Evolutionary conservation across 306 rosid genomes (phyloP).

Genomic region (Lotus japonicus): DNA sequence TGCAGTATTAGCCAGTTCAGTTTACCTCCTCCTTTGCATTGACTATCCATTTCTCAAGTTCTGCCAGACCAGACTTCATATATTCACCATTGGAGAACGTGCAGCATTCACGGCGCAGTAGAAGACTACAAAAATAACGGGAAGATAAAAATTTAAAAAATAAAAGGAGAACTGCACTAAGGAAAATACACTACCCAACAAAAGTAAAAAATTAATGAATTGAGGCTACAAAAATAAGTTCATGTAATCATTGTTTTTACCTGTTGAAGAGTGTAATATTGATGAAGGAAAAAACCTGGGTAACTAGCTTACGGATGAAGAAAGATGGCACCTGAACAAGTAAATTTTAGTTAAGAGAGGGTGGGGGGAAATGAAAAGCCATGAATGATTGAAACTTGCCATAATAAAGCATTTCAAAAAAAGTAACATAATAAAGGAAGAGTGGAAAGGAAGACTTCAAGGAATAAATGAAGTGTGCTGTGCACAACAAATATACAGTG

Average conservation of each 20-base stretch:
- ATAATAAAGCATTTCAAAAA: background rate
- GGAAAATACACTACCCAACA: conserved; percentile 8
- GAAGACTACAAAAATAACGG: conserved; percentile 47
- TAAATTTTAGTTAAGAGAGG: conserved; percentile 24
- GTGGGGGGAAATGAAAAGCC: background rate
- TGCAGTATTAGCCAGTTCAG: background rate
- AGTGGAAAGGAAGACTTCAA: no score
- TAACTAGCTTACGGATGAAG: conserved; percentile 87
- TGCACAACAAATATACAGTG: no score
- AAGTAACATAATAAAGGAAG: no score
- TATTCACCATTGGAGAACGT: conserved; percentile 97
- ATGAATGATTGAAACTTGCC: background rate
- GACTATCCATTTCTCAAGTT: conserved; percentile 91
- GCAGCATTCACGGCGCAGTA: conserved; percentile 94
- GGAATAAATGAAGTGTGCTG: no score
- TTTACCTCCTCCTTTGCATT: conserved; percentile 75
- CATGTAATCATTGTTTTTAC: conserved; percentile 32
- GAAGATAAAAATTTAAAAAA: background rate
- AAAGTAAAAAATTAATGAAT: background rate
- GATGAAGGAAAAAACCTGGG: conserved; percentile 95
- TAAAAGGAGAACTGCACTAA: background rate
- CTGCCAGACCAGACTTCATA: conserved; percentile 93
- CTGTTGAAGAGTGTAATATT: conserved; percentile 95
- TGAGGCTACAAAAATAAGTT: background rate
- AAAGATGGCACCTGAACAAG: conserved; percentile 82